Conservation (phyloP, 2,329 filamentous ascomycete species). For the Endoconidiophora laricicola region DNA sequence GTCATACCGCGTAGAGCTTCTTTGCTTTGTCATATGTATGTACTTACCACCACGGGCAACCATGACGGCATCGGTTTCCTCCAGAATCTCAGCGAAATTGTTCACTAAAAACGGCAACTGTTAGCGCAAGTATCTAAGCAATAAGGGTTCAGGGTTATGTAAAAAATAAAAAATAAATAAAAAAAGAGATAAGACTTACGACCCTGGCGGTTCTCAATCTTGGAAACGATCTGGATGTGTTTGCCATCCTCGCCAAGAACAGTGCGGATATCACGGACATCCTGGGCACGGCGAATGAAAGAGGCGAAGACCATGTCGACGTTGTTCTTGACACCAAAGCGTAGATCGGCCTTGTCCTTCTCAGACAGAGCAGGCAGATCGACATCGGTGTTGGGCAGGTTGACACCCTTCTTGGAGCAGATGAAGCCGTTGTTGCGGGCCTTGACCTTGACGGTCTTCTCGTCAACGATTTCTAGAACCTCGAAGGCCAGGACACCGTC, state of each 20-base stretch:
- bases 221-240: conserved; percentile 98
- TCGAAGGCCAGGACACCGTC: conserved; percentile 96
- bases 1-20: no score
- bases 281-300: conserved; percentile 87
- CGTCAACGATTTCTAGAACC: conserved; percentile 73
- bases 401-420: conserved; percentile 97
- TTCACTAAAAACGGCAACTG: conserved; percentile 37
- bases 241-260: conserved; percentile 83
- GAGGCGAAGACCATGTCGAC: conserved; percentile 99
- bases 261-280: conserved; percentile 82
- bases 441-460: conserved; percentile 71
- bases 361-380: conserved; percentile 93
- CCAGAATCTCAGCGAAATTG: conserved; percentile 96
- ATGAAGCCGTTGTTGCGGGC: conserved; percentile 98
- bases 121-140: conserved; percentile 3
- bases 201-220: conserved; percentile 99
- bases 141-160: not conserved
- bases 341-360: conserved; percentile 90
- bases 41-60: conserved; percentile 68
- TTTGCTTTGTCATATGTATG: no score
- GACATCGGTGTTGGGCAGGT: conserved; percentile 96
- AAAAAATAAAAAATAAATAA: not conserved
- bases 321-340: conserved; percentile 93
- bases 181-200: conserved; percentile 18
- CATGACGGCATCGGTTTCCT: conserved; percentile 97